Conservation (phyloP, 2,329 filamentous ascomycete species). For the Sporothrix schenckii region DNA sequence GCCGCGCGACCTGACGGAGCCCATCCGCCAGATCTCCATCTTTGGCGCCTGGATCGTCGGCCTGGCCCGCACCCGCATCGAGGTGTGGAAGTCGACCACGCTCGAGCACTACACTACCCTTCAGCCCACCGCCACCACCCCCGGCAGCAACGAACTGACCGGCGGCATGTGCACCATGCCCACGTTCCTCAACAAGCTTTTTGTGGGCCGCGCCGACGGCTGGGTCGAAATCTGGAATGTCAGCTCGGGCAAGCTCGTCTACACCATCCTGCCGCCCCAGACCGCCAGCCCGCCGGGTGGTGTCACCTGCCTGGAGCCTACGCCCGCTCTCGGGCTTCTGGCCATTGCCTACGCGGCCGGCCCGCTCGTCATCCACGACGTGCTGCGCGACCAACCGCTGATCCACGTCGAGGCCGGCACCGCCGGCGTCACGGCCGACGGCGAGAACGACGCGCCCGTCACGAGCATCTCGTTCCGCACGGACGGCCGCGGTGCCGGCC, state of each 20-base stretch:
- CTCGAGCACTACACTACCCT: conserved; percentile 91
- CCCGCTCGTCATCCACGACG: conserved; percentile 76
- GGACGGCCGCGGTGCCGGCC: conserved; percentile 83
- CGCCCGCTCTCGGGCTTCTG: conserved; percentile 80
- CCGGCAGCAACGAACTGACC: conserved; percentile 69
- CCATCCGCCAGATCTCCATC: conserved; percentile 74
- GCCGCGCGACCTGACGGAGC: conserved; percentile 66
- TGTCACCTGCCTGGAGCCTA: conserved; percentile 84
- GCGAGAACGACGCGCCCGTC: conserved; percentile 58
- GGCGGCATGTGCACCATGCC: conserved; percentile 85
- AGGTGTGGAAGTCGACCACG: conserved; percentile 84
- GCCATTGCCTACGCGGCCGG: conserved; percentile 86
- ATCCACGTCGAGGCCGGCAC: conserved; percentile 69
- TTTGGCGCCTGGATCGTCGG: conserved; percentile 92
- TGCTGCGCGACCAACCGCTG: conserved; percentile 74
- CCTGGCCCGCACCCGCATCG: conserved; percentile 72
- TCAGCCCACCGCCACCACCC: conserved; percentile 58
- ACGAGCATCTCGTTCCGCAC: conserved; percentile 88
- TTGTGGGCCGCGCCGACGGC: conserved; percentile 84
- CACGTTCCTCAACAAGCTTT: conserved; percentile 94
- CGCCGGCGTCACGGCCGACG: conserved; percentile 37
- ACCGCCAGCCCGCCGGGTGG: conserved; percentile 64
- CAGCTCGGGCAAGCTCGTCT: conserved; percentile 86
- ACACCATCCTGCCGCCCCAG: conserved; percentile 76
- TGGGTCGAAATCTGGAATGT: conserved; percentile 97